Conservation (phyloP, 2,329 filamentous ascomycete genomes). For the Helotiales sp. region DNA sequence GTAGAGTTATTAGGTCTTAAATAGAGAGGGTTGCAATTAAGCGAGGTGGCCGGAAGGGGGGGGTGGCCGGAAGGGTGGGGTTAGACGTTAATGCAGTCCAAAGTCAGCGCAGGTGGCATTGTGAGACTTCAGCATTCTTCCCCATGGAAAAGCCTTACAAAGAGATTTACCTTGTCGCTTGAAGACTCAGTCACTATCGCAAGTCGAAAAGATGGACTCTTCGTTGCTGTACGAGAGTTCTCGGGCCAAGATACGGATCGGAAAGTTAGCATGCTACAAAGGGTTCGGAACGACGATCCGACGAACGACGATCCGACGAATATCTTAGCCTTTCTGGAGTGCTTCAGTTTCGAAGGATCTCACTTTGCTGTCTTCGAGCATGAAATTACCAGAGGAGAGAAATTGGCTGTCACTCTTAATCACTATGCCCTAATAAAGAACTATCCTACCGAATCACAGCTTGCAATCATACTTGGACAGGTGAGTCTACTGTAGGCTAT, state of each 20-base stretch:
- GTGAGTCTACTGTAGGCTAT: constrained; percentile 15
- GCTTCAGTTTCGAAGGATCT: constrained; percentile 23
- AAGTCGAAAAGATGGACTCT: constrained; percentile 16
- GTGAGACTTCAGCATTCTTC: constrained; percentile 13
- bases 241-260: constrained; percentile 15
- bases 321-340: constrained; percentile 21
- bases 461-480: constrained; percentile 17
- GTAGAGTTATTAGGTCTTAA: too few species aligned
- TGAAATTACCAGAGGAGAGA: constrained; percentile 2
- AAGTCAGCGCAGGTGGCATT: neutral
- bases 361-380: constrained; percentile 25
- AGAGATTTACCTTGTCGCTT: constrained; percentile 18
- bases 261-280: constrained; percentile 24
- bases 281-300: constrained; percentile 16
- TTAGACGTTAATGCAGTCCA: too few species aligned
- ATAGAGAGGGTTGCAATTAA: too few species aligned
- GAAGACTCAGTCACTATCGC: constrained; percentile 23
- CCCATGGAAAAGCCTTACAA: constrained; percentile 16
- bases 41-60: too few species aligned
- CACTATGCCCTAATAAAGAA: constrained; percentile 16
- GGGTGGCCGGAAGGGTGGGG: too few species aligned
- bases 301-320: too few species aligned
- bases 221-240: constrained; percentile 19
- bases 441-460: constrained; percentile 12
- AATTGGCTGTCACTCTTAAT: constrained; percentile 16